These are phyloP conservation scores for Fomitopsis palustris DNA, from an alignment of 1,284 basidiomycete genomes.

Conservation along the genomic window DNA sequence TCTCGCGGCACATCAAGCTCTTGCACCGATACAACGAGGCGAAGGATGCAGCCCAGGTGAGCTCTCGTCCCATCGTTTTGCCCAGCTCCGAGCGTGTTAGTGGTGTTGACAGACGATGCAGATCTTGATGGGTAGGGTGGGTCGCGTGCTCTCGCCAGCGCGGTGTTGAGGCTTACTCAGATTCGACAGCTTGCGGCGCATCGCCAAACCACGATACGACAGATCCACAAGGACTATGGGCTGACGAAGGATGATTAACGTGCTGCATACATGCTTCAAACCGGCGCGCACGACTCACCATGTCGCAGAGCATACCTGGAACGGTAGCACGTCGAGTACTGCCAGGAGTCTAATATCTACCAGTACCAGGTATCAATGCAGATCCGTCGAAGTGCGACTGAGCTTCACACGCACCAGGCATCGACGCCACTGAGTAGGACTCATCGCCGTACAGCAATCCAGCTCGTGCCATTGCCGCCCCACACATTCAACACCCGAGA, in stretches of 20 bases:
- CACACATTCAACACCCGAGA: slow-evolving; percentile 36
- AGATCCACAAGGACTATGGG: slow-evolving; percentile 69
- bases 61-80: not conserved
- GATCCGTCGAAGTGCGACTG: too few species aligned
- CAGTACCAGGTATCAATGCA: too few species aligned
- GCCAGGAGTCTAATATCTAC: too few species aligned
- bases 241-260: slow-evolving; percentile 42
- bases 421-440: too few species aligned
- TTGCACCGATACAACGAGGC: slow-evolving; percentile 77
- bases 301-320: not conserved
- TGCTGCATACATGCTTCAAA: not conserved
- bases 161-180: not conserved
- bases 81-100: too few species aligned
- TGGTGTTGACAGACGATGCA: slow-evolving; percentile 17
- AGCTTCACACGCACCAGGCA: too few species aligned
- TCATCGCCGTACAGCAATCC: slow-evolving; percentile 41
- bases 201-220: slow-evolving; percentile 60
- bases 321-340: not conserved
- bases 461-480: slow-evolving; percentile 77
- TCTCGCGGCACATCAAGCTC: slow-evolving; percentile 66
- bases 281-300: not conserved
- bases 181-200: slow-evolving; percentile 55
- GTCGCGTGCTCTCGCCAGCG: slow-evolving; percentile 8
- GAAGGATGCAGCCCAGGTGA: slow-evolving; percentile 75
- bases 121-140: slow-evolving; percentile 58